phyloP scores from a whole-genome alignment of 306 rosid species.

The apple (Malus domestica) region ASM211411v1 NC_041797.1:10308501-10309000 shows the following conservation, averaged over 20 bases:
- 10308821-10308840: not conserved
- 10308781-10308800: not conserved
- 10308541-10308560: no score
- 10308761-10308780: not conserved
- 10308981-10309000: not conserved
- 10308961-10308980: not conserved
- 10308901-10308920: not conserved
- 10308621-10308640: not conserved
- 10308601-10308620: not conserved
- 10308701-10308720: not conserved
- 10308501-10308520: no score
- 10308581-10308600: not conserved
- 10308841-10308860: no score
- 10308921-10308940: not conserved
- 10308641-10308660: not conserved
- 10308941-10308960: not conserved
- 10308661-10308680: not conserved
- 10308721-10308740: not conserved
- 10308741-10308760: not conserved
- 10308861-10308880: no score
- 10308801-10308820: not conserved
- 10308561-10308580: not conserved
- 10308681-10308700: not conserved
- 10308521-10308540: not conserved
- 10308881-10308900: not conserved